These are phyloP conservation scores for Vicia villosa DNA, from an alignment of 306 rosid genomes.

Conservation along the genomic window DNA sequence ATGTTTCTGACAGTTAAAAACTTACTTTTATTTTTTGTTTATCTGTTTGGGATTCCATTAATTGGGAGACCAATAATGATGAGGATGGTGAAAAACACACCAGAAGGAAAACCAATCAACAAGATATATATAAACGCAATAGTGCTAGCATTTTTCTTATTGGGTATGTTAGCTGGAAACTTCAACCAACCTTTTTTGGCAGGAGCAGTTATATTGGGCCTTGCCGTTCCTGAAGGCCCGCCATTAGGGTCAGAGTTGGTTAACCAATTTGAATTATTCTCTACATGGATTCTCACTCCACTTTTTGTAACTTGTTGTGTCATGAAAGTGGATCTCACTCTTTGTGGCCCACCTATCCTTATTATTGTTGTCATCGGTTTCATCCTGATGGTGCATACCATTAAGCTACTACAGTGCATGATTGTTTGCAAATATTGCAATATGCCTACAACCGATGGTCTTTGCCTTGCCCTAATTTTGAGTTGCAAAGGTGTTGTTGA, in stretches of 20 bases:
- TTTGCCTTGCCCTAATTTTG: constrained; percentile 51
- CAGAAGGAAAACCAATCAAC: too few species aligned
- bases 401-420: not conserved
- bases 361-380: not conserved
- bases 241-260: too few species aligned
- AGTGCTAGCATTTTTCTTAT: constrained; percentile 2
- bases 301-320: constrained; percentile 38
- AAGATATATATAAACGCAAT: too few species aligned
- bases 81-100: too few species aligned
- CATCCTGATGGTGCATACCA: not conserved
- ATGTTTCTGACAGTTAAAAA: too few species aligned
- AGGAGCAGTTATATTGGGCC: constrained; percentile 49
- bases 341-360: too few species aligned
- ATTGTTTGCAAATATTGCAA: constrained; percentile 29
- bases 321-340: constrained; percentile 39
- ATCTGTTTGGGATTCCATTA: too few species aligned
- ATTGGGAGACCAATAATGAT: too few species aligned
- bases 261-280: too few species aligned
- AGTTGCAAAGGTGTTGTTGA: constrained; percentile 56
- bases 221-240: constrained; percentile 58
- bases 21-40: too few species aligned
- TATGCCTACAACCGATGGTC: constrained; percentile 42
- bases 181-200: constrained; percentile 24
- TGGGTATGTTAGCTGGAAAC: not conserved
- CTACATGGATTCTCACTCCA: too few species aligned